Evolutionary conservation across 2,329 filamentous ascomycete species (phyloP).

Genomic region (Coleophoma crateriformis): DNA sequence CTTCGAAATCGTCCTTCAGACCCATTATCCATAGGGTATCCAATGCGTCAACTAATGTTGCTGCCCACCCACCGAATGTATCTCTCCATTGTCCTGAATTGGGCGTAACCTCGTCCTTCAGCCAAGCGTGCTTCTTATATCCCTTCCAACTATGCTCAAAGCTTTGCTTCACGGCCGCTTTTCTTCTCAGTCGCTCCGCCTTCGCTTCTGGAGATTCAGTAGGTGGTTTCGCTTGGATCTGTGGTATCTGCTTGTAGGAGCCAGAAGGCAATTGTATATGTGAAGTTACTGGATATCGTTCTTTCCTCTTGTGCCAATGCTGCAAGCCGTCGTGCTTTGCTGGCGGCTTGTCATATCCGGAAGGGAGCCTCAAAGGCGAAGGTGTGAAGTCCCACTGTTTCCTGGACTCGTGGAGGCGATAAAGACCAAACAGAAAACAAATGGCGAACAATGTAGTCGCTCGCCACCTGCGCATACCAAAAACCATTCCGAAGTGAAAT

Average conservation of each 20-base stretch:
- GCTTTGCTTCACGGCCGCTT: constrained; percentile 21
- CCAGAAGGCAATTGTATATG: constrained; percentile 22
- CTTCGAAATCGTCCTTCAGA: constrained; percentile 71
- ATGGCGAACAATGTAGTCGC: constrained; percentile 12
- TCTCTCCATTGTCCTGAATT: constrained; percentile 62
- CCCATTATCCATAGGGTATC: constrained; percentile 89
- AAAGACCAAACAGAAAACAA: constrained; percentile 16
- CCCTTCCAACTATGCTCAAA: constrained; percentile 60
- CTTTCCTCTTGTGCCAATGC: constrained; percentile 27
- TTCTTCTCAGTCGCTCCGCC: constrained; percentile 15
- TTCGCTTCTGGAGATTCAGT: constrained; percentile 15
- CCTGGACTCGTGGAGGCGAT: constrained; percentile 11
- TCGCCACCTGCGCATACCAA: constrained; percentile 20
- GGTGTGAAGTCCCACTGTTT: constrained; percentile 7
- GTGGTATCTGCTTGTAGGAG: constrained; percentile 17
- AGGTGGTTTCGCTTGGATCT: constrained; percentile 17
- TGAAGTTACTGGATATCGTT: constrained; percentile 20
- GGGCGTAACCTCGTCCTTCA: constrained; percentile 80
- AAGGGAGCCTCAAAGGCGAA: constrained; percentile 18
- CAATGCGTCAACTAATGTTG: constrained; percentile 75
- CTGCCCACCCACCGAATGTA: constrained; percentile 89
- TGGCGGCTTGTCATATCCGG: constrained; percentile 51
- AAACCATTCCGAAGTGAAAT: constrained; percentile 8
- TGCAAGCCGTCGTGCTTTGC: constrained; percentile 52
- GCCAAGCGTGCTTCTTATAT: constrained; percentile 76